Base-by-base conservation (phyloP, 768 basidiomycete species). In the Boletus sensibilis region DNA sequence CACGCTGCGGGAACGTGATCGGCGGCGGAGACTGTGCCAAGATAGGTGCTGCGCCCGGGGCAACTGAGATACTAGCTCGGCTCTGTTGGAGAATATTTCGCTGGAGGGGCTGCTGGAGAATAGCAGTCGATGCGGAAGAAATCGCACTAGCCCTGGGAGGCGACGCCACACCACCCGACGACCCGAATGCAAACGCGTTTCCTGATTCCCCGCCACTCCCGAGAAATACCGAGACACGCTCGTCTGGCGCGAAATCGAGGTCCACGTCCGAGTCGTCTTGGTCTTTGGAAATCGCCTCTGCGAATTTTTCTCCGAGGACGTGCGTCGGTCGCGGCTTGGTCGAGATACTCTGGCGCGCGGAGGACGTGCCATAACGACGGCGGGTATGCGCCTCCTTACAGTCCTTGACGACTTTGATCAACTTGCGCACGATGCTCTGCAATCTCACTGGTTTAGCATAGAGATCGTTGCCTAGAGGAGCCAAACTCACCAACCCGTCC, bases 371-470 rank as follows among this genome's bases (percentile, higher is more conserved):
- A 53, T 60, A 68, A 3, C 72, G 68, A 35, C 74, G 69, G 10
- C 79, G 76, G 1, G 76, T 80, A 63, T 90, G 86, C 1, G 78
- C 81, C 50, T 84, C 80, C 72, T 87, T 92, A 68, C 90, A 90
- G 52, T 91, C 88, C 62, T 89, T 85, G 38, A 87, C 87, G 41
- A 94, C 85, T 64, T 92, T 93, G 72, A 88, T 86, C 56, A 96
- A 75, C 62, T 88, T 87, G 56, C 85, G 83, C 34, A 94, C 87
- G 58, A 94, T 89, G 63, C 82, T 86, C 90, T 93, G 59, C 10
- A 35, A 59, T 2, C 33, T 11, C 41, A 29, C 47, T 50, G 29
- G 23, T 46, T 60, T 29, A 64, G 58, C 46, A 57, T 37, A 50
- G 14, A 53, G 16, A 33, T 13, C 16, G n/a, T 13, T 18, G 27